Conservation (phyloP, 176 grass and related monocot genomes). For the Guadua angustifolia region DNA sequence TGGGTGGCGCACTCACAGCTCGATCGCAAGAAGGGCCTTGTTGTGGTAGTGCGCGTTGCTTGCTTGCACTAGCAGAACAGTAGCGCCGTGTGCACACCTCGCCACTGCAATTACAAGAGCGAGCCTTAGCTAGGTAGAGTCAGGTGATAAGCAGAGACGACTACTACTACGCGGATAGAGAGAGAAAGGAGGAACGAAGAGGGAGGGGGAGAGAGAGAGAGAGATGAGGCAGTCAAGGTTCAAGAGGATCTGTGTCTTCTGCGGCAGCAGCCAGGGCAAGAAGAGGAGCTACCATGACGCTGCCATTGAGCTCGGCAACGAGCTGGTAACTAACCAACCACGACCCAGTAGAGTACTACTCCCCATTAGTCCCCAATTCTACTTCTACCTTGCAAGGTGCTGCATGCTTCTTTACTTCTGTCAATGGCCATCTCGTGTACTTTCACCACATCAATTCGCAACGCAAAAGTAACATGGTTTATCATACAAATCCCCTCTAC, state of each 20-base stretch:
- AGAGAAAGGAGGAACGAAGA: not conserved
- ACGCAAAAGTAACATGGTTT: not conserved
- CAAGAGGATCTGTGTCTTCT: conserved; percentile 97
- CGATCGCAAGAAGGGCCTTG: not conserved
- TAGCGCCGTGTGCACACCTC: not conserved
- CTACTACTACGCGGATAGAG: not conserved
- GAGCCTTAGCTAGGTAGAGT: not conserved
- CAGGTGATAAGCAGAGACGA: not conserved
- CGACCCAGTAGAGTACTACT: not conserved
- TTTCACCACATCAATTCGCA: not conserved
- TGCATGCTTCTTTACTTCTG: not conserved
- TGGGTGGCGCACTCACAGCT: conserved; percentile 54
- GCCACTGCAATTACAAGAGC: not conserved
- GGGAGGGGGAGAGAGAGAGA: not conserved
- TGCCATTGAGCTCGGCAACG: conserved; percentile 94
- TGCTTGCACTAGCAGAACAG: conserved; percentile 32
- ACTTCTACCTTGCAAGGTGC: not conserved
- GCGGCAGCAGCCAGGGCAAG: conserved; percentile 93
- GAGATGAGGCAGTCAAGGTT: conserved; percentile 79
- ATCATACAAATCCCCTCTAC: not conserved
- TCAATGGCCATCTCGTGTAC: not conserved
- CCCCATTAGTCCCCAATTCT: not conserved
- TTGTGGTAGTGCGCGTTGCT: conserved; percentile 31
- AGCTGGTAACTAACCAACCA: conserved; percentile 56
- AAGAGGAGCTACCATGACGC: conserved; percentile 94